phyloP scores from a whole-genome alignment of 2,329 filamentous ascomycete genomes.

The Septoria petroselini region DNA sequence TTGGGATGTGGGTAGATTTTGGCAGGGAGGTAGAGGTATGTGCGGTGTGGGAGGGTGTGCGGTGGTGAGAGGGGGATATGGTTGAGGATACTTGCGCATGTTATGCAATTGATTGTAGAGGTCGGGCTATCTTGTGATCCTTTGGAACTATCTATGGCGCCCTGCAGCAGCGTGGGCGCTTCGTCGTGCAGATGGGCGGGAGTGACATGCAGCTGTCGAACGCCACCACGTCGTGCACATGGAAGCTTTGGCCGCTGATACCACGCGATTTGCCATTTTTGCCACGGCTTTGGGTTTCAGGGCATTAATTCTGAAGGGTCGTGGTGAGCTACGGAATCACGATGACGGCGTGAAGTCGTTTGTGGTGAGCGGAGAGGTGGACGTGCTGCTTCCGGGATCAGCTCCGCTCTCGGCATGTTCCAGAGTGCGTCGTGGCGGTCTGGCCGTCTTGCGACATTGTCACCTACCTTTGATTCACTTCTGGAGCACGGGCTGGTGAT shows the following conservation, averaged over 20 bases:
- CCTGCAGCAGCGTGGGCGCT: too few relatives aligned
- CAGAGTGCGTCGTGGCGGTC: too few relatives aligned
- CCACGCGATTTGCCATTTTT: not conserved
- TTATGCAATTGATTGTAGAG: not conserved
- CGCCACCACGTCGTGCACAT: not conserved
- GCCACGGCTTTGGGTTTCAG: not conserved
- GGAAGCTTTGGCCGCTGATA: not conserved
- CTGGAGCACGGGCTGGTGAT: not conserved
- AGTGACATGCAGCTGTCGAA: not conserved
- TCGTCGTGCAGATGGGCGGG: not conserved
- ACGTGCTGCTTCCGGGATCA: too few relatives aligned
- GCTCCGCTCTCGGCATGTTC: too few relatives aligned
- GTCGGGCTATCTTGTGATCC: too few relatives aligned
- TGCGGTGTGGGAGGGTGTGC: not conserved
- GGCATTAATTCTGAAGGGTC: too few relatives aligned
- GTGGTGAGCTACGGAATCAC: too few relatives aligned
- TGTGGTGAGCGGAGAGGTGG: too few relatives aligned
- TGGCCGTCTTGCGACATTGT: not conserved
- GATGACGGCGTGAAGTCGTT: too few relatives aligned
- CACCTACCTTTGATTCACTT: not conserved
- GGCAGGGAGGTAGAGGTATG: not conserved
- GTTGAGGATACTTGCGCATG: not conserved
- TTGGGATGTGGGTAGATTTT: not conserved
- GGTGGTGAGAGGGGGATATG: not conserved
- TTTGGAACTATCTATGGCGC: too few relatives aligned